phyloP scores from a whole-genome alignment of 1,139 yeast genomes.

The Blastobotrys persicus region DNA sequence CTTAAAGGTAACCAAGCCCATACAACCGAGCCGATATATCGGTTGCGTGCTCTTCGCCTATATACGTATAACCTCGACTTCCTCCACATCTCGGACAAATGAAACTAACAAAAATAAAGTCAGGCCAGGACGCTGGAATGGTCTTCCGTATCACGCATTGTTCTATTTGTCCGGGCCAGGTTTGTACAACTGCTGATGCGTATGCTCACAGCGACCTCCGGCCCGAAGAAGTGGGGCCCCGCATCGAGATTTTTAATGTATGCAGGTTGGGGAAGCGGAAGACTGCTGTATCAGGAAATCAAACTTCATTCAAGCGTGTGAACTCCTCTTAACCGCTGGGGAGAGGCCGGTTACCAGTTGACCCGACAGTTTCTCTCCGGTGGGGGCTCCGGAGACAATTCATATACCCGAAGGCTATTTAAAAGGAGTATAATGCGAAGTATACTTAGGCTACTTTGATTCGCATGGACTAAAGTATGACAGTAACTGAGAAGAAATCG shows the following conservation, averaged over 20 bases:
- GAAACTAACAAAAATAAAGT: neutral
- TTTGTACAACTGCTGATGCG: too few relatives aligned
- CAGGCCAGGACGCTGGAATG: too few relatives aligned
- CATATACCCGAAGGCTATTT: too few relatives aligned
- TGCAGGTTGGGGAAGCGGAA: neutral
- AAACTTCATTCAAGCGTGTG: neutral
- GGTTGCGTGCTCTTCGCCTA: too few relatives aligned
- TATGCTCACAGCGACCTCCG: too few relatives aligned
- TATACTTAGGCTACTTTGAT: neutral
- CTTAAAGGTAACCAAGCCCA: neutral
- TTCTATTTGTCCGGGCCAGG: too few relatives aligned
- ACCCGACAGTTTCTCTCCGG: too few relatives aligned
- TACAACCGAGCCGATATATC: neutral
- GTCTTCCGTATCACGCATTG: too few relatives aligned
- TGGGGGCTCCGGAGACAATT: too few relatives aligned
- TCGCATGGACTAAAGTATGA: slow-evolving; percentile 13
- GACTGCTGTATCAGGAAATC: neutral
- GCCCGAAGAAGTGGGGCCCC: neutral
- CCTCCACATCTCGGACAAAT: neutral
- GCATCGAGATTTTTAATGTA: neutral
- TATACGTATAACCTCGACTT: too few relatives aligned
- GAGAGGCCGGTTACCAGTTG: neutral
- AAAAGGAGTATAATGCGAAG: neutral
- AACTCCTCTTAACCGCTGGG: too few relatives aligned
- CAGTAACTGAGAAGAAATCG: slow-evolving; percentile 2